Evolutionary conservation across 2,329 filamentous ascomycete genomes (phyloP).

Genomic region (Pestalotiopsis sp.): DNA sequence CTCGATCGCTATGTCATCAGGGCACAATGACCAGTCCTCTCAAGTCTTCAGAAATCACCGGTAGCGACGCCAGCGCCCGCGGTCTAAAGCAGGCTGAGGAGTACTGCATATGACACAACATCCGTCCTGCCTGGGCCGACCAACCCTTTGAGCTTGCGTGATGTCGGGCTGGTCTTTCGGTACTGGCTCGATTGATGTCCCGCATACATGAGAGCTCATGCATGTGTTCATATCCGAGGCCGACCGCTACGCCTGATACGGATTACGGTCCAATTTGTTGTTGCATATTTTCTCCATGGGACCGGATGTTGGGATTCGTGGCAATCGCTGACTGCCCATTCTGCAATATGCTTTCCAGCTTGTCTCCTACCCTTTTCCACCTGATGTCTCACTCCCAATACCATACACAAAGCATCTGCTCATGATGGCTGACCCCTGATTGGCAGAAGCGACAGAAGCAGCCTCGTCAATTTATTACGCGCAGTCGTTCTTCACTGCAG

Average conservation of each 20-base stretch:
- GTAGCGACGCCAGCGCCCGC: constrained; percentile 4
- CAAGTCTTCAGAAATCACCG: neutral
- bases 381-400: neutral
- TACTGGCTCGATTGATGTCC: constrained; percentile 24
- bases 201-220: constrained; percentile 28
- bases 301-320: constrained; percentile 29
- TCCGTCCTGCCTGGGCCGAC: constrained; percentile 4
- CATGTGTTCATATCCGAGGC: constrained; percentile 23
- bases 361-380: constrained; percentile 6
- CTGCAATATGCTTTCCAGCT: constrained; percentile 10
- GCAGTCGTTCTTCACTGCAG: neutral
- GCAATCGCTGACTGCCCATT: constrained; percentile 30
- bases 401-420: neutral
- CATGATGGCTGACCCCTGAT: neutral
- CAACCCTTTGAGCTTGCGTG: constrained; percentile 9
- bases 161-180: constrained; percentile 7
- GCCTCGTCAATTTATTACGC: neutral
- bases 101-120: neutral
- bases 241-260: constrained; percentile 26
- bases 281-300: constrained; percentile 26
- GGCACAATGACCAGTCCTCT: neutral
- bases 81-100: neutral
- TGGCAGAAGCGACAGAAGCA: neutral
- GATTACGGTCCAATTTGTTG: constrained; percentile 26
- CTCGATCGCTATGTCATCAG: neutral